Evolutionary conservation across 1,284 basidiomycete genomes (phyloP).

Genomic region (Neonothopanus nambi): DNA sequence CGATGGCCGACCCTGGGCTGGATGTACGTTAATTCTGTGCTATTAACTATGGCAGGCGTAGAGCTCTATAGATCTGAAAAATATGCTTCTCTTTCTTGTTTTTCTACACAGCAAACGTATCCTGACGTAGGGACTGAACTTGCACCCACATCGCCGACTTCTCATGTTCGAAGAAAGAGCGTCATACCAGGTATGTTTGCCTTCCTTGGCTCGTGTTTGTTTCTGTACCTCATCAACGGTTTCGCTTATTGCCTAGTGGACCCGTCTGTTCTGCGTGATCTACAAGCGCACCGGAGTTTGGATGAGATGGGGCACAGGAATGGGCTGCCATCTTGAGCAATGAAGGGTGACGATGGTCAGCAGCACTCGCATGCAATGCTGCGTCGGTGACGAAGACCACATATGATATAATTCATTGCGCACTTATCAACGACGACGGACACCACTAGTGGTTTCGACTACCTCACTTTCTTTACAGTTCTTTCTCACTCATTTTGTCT

Average conservation of each 20-base stretch:
- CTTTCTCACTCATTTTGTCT: background rate
- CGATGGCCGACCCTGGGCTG: constrained; percentile 85
- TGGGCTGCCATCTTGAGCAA: constrained; percentile 8
- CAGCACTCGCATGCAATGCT: no score
- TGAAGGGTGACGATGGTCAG: no score
- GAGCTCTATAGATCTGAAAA: constrained; percentile 17
- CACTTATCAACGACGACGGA: no score
- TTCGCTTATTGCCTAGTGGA: constrained; percentile 56
- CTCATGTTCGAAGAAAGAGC: constrained; percentile 83
- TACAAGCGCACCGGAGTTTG: constrained; percentile 83
- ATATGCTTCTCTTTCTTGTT: background rate
- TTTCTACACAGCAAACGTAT: constrained; percentile 49
- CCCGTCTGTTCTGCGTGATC: constrained; percentile 83
- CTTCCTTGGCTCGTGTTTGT: constrained; percentile 17
- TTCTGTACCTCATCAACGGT: constrained; percentile 15
- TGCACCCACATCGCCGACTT: constrained; percentile 48
- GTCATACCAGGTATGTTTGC: constrained; percentile 72
- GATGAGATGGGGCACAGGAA: constrained; percentile 47
- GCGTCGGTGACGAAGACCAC: no score
- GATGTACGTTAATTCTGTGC: constrained; percentile 60
- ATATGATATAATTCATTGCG: no score
- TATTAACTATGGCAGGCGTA: background rate
- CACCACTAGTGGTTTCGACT: background rate
- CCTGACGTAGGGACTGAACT: constrained; percentile 57
- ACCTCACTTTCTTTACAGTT: background rate